Evolutionary conservation across 2,329 filamentous ascomycete species (phyloP).

Genomic region (Cercospora sojina): DNA sequence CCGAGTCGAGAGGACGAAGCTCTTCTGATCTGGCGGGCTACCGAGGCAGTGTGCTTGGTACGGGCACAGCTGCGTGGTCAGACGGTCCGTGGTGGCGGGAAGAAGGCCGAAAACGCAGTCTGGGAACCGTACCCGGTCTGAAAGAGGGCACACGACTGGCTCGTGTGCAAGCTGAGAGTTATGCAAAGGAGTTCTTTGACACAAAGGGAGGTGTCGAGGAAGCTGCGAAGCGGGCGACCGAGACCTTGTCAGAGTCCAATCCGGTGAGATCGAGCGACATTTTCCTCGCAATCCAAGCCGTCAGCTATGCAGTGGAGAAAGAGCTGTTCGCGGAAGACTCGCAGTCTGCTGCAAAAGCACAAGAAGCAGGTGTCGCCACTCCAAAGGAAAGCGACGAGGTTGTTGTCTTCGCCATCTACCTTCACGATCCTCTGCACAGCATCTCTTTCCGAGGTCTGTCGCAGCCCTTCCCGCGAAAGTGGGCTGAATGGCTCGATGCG

Average conservation of each 20-base stretch:
- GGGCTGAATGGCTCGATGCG: slow-evolving; percentile 89
- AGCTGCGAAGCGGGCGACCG: slow-evolving; percentile 75
- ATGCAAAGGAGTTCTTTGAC: slow-evolving; percentile 80
- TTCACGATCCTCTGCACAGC: slow-evolving; percentile 85
- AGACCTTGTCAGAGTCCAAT: slow-evolving; percentile 78
- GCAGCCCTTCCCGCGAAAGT: slow-evolving; percentile 78
- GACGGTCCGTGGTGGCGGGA: slow-evolving; percentile 97
- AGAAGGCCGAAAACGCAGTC: slow-evolving; percentile 61
- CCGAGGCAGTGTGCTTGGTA: slow-evolving; percentile 45
- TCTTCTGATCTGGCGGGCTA: slow-evolving; percentile 59
- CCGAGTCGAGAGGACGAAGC: slow-evolving; percentile 68
- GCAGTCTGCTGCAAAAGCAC: slow-evolving; percentile 20
- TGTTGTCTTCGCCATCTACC: slow-evolving; percentile 73
- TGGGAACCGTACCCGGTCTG: slow-evolving; percentile 76
- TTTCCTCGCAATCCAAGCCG: slow-evolving; percentile 91
- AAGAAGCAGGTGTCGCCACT: slow-evolving; percentile 2
- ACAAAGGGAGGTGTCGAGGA: slow-evolving; percentile 74
- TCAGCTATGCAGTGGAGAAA: slow-evolving; percentile 63
- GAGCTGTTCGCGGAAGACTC: slow-evolving; percentile 64
- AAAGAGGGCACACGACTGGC: slow-evolving; percentile 88
- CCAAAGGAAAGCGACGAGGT: slow-evolving; percentile 58
- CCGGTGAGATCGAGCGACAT: slow-evolving; percentile 91
- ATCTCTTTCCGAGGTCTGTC: slow-evolving; percentile 83
- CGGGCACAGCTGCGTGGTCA: slow-evolving; percentile 68
- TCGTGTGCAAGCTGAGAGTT: slow-evolving; percentile 82